phyloP scores from a whole-genome alignment of 2,329 filamentous ascomycete species.

The Penicillium brasilianum region DNA sequence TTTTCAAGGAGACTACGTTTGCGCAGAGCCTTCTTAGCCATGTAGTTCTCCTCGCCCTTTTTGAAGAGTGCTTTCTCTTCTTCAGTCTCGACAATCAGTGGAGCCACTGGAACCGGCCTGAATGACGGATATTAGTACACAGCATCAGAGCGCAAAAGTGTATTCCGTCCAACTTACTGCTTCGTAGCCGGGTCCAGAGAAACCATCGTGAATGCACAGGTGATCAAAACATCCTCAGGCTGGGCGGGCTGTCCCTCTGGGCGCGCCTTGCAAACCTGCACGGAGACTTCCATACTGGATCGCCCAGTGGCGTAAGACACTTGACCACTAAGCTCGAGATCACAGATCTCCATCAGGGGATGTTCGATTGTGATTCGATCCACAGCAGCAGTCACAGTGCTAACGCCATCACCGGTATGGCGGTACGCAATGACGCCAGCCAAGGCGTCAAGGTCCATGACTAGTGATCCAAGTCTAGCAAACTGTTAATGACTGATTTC shows the following conservation, averaged over 20 bases:
- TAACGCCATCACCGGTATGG: slow-evolving; percentile 68
- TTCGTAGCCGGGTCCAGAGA: slow-evolving; percentile 71
- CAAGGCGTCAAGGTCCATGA: slow-evolving; percentile 81
- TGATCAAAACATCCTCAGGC: slow-evolving; percentile 68
- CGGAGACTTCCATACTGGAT: slow-evolving; percentile 74
- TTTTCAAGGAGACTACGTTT: slow-evolving; percentile 66
- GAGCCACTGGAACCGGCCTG: slow-evolving; percentile 65
- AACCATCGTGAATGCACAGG: slow-evolving; percentile 80
- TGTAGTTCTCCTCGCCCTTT: slow-evolving; percentile 68
- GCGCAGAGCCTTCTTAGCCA: slow-evolving; percentile 67
- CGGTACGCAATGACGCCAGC: slow-evolving; percentile 78
- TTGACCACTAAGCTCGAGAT: slow-evolving; percentile 72
- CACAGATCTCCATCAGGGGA: slow-evolving; percentile 76
- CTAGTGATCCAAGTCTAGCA: slow-evolving; percentile 67
- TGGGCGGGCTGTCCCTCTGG: slow-evolving; percentile 60
- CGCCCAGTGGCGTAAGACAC: slow-evolving; percentile 74
- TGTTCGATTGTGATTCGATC: slow-evolving; percentile 71
- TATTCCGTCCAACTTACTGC: slow-evolving; percentile 49
- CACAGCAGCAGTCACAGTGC: slow-evolving; percentile 67
- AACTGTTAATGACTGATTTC: slow-evolving; percentile 27
- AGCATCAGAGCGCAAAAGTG: no score
- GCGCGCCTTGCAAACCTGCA: slow-evolving; percentile 72
- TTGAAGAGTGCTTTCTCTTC: slow-evolving; percentile 69
- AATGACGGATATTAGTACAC: slow-evolving; percentile 12
- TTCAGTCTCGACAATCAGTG: slow-evolving; percentile 64